Conservation (phyloP, 2,329 filamentous ascomycete genomes). For the Neofusicoccum cordaticola region DNA sequence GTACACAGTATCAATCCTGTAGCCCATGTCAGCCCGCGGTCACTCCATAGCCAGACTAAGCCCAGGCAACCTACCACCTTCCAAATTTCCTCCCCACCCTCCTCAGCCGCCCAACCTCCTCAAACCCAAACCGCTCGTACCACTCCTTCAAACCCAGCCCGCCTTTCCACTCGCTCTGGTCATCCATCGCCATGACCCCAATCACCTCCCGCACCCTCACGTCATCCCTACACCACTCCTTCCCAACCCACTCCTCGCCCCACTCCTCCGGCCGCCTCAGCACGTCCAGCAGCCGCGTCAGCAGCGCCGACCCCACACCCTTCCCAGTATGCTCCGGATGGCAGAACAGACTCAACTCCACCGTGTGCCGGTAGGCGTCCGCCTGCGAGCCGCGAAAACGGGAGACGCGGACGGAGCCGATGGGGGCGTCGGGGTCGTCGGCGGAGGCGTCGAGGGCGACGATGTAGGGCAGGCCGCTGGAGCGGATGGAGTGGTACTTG, state of each 20-base stretch:
- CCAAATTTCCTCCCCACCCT: slow-evolving; percentile 39
- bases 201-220: slow-evolving; percentile 33
- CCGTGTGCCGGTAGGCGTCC: slow-evolving; percentile 39
- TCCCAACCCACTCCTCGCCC: slow-evolving; percentile 18
- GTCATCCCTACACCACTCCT: slow-evolving; percentile 12
- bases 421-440: slow-evolving; percentile 19
- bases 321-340: slow-evolving; percentile 32
- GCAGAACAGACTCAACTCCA: slow-evolving; percentile 41
- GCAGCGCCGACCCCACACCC: slow-evolving; percentile 34
- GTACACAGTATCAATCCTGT: slow-evolving; percentile 26
- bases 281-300: slow-evolving; percentile 29
- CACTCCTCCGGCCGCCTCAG: slow-evolving; percentile 23
- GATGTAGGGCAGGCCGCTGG: slow-evolving; percentile 36
- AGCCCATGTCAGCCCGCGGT: not conserved
- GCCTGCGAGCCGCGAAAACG: slow-evolving; percentile 34
- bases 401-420: slow-evolving; percentile 37
- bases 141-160: slow-evolving; percentile 34
- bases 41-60: not conserved
- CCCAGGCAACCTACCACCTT: slow-evolving; percentile 27
- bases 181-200: slow-evolving; percentile 40
- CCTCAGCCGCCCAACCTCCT: slow-evolving; percentile 37
- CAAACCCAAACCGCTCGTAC: slow-evolving; percentile 30
- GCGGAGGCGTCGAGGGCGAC: slow-evolving; percentile 33
- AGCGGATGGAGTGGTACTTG: slow-evolving; percentile 27
- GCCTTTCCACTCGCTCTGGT: slow-evolving; percentile 26